Evolutionary conservation across 306 rosid species (phyloP).

Genomic region (Cercis canadensis): DNA sequence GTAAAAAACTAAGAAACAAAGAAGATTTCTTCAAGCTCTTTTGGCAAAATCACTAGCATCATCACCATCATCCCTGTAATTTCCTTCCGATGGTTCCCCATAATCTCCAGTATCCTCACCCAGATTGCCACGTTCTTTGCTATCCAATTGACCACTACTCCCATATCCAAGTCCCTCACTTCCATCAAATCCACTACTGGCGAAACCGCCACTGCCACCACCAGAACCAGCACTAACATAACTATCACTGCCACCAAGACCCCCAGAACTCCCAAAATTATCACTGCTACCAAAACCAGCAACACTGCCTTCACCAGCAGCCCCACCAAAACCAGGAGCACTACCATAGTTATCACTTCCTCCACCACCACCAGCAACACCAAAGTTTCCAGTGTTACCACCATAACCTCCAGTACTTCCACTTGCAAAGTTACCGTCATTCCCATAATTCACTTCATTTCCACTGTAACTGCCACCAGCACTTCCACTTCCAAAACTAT

Average conservation of each 20-base stretch:
- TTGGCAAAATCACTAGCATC: slow-evolving; percentile 58
- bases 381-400: slow-evolving; percentile 29
- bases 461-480: slow-evolving; percentile 42
- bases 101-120: slow-evolving; percentile 41
- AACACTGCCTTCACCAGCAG: slow-evolving; percentile 25
- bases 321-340: slow-evolving; percentile 36
- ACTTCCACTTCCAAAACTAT: slow-evolving; percentile 37
- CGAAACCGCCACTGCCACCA: slow-evolving; percentile 12
- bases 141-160: slow-evolving; percentile 42
- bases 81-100: slow-evolving; percentile 48
- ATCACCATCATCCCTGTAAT: slow-evolving; percentile 52
- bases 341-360: slow-evolving; percentile 35
- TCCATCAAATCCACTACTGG: slow-evolving; percentile 38
- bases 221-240: slow-evolving; percentile 21
- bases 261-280: slow-evolving; percentile 17
- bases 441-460: slow-evolving; percentile 37
- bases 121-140: slow-evolving; percentile 32
- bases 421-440: slow-evolving; percentile 42
- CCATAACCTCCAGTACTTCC: slow-evolving; percentile 44
- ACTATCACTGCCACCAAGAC: slow-evolving; percentile 16
- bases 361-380: slow-evolving; percentile 40
- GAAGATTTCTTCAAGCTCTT: slow-evolving; percentile 62
- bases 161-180: slow-evolving; percentile 37
- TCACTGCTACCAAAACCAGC: slow-evolving; percentile 10
- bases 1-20: slow-evolving; percentile 23